Evolutionary conservation across 257 asterid genomes (phyloP).

Genomic region (Solanum virginianum): DNA sequence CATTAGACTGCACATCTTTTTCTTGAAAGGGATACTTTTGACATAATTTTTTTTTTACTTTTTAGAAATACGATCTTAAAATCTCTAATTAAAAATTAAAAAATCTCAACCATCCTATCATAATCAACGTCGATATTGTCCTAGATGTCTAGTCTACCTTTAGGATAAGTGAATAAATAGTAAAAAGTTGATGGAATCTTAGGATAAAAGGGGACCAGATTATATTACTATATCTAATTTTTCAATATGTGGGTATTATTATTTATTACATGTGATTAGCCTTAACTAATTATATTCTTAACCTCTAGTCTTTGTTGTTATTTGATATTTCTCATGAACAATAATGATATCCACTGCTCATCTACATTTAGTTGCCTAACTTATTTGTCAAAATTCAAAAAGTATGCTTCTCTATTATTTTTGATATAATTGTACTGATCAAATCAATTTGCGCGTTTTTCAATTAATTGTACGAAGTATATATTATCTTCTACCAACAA

Average conservation of each 20-base stretch:
- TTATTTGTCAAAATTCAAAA: background rate
- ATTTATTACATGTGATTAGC: background rate
- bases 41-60: background rate
- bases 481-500: background rate
- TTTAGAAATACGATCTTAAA: rapidly evolving
- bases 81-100: rapidly evolving
- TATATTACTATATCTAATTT: background rate
- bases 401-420: background rate
- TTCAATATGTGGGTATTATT: background rate
- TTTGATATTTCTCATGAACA: background rate
- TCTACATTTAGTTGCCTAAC: background rate
- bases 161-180: background rate
- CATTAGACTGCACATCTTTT: too few relatives aligned
- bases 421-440: background rate
- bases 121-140: background rate
- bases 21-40: background rate
- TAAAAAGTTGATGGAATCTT: background rate
- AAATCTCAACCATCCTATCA: background rate
- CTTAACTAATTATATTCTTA: background rate
- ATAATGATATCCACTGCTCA: background rate
- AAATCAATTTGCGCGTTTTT: background rate
- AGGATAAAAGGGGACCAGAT: background rate
- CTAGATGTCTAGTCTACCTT: background rate
- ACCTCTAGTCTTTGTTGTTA: background rate
- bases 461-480: background rate